Percentiles rank a stretch among this genome's conserved stretches.
Conservation (phyloP, 148 eudicot genomes). For the Simmondsia chinensis region DNA sequence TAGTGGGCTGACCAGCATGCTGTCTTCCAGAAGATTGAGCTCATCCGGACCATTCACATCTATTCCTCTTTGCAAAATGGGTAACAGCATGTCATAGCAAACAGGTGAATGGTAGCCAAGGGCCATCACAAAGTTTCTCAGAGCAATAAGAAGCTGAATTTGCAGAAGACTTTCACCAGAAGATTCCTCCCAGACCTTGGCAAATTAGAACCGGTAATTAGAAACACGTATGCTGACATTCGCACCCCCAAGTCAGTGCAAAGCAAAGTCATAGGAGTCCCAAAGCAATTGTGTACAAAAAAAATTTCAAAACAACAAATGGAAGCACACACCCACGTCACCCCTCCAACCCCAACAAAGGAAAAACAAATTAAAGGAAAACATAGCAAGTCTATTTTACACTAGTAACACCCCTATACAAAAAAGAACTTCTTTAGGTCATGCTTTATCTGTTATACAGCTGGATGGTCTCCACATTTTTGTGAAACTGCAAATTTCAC, state of each 20-base stretch:
- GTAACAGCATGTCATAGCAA: slow-evolving; percentile 68
- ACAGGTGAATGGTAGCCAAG: slow-evolving; percentile 84
- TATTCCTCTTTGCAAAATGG: slow-evolving; percentile 66
- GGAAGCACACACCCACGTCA: too few relatives aligned
- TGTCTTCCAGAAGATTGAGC: slow-evolving; percentile 83
- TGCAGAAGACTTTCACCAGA: slow-evolving; percentile 91
- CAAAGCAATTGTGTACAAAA: neutral
- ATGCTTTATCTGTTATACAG: neutral
- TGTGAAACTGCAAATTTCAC: neutral
- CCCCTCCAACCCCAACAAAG: too few relatives aligned
- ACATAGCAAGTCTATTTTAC: too few relatives aligned
- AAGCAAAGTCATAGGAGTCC: too few relatives aligned
- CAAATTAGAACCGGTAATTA: slow-evolving; percentile 1
- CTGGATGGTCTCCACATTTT: neutral
- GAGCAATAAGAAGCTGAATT: slow-evolving; percentile 90
- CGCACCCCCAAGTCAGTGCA: too few relatives aligned
- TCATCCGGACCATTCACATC: slow-evolving; percentile 87
- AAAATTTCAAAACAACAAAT: too few relatives aligned
- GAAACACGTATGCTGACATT: too few relatives aligned
- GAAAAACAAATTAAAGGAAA: too few relatives aligned
- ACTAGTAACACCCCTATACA: too few relatives aligned
- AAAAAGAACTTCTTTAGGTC: too few relatives aligned
- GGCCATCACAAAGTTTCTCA: slow-evolving; percentile 79
- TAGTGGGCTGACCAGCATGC: slow-evolving; percentile 60
- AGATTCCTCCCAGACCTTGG: slow-evolving; percentile 93